These are phyloP conservation scores for Xylariales sp. DNA, from an alignment of 2,329 filamentous ascomycete genomes.

Conservation along the genomic window DNA sequence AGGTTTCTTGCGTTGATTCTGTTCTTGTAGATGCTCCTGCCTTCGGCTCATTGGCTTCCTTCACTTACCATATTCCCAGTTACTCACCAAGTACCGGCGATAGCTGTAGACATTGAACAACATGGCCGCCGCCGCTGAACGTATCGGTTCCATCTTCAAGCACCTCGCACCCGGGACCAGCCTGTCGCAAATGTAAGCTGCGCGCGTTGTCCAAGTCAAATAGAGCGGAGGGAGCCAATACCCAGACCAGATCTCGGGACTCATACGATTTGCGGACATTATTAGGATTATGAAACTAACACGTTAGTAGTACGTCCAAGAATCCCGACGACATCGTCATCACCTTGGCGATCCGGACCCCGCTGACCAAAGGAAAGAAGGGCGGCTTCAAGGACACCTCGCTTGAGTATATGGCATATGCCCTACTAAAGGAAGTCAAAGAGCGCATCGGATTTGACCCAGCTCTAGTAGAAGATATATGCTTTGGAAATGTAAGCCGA, in stretches of 20 bases:
- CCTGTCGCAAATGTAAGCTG: conserved; percentile 70
- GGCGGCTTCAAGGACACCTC: conserved; percentile 93
- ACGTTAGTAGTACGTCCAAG: conserved; percentile 69
- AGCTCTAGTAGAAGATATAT: conserved; percentile 80
- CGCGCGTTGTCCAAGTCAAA: not conserved
- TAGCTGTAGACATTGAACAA: too few relatives aligned
- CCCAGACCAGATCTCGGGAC: too few relatives aligned
- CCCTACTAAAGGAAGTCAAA: conserved; percentile 72
- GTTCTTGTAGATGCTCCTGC: too few relatives aligned
- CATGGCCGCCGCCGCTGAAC: conserved; percentile 57
- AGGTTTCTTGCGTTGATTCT: not conserved
- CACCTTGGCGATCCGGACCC: conserved; percentile 84
- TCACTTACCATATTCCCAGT: too few relatives aligned
- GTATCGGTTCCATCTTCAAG: conserved; percentile 81
- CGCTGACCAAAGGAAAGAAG: conserved; percentile 82
- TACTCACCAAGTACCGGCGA: too few relatives aligned
- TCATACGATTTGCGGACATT: too few relatives aligned
- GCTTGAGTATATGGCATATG: conserved; percentile 81
- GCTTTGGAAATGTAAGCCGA: conserved; percentile 75
- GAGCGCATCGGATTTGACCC: conserved; percentile 74
- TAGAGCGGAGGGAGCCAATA: too few relatives aligned
- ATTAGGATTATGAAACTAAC: too few relatives aligned
- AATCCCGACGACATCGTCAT: conserved; percentile 97
- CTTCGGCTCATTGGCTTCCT: too few relatives aligned
- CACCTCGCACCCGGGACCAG: conserved; percentile 74